These are phyloP conservation scores for Emmonsiellopsis sp. DNA, from an alignment of 2,329 filamentous ascomycete genomes.

Conservation along the genomic window DNA sequence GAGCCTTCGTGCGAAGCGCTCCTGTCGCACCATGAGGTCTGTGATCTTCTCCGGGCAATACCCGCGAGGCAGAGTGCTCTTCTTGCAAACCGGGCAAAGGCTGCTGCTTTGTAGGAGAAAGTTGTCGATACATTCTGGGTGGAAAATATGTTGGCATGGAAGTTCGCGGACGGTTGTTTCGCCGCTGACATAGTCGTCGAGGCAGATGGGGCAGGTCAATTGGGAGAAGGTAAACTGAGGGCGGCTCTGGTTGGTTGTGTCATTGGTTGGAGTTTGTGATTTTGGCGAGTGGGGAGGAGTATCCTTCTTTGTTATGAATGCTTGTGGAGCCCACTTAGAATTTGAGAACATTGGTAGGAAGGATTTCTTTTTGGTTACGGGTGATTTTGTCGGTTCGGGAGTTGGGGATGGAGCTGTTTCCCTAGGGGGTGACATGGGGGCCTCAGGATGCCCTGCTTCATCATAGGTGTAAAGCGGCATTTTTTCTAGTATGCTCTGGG, in stretches of 20 bases:
- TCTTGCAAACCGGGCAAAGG: slow-evolving; percentile 85
- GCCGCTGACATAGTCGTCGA: slow-evolving; percentile 65
- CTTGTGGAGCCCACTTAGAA: background rate
- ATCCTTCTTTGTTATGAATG: background rate
- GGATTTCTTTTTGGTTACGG: background rate
- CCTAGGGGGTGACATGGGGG: too few relatives aligned
- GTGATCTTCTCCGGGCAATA: slow-evolving; percentile 60
- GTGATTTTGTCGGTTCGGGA: background rate
- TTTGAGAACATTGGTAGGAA: background rate
- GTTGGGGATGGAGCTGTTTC: background rate
- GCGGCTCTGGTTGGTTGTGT: background rate
- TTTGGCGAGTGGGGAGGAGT: background rate
- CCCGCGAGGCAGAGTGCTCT: slow-evolving; percentile 63
- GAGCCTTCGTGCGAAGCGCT: slow-evolving; percentile 43
- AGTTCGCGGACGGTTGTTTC: slow-evolving; percentile 71
- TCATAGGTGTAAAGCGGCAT: slow-evolving; percentile 74
- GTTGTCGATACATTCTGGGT: slow-evolving; percentile 81
- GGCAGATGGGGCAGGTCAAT: slow-evolving; percentile 79
- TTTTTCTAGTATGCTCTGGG: slow-evolving; percentile 57
- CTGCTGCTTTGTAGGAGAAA: slow-evolving; percentile 72
- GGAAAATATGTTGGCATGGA: slow-evolving; percentile 86
- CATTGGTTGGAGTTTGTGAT: background rate
- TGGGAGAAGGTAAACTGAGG: slow-evolving; percentile 48
- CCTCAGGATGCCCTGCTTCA: slow-evolving; percentile 11
- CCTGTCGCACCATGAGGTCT: slow-evolving; percentile 76